Evolutionary conservation across 2,329 filamentous ascomycete species (phyloP), one percentile per base, ranked within the genome.

Genomic region (Pseudonectria buxi): DNA sequence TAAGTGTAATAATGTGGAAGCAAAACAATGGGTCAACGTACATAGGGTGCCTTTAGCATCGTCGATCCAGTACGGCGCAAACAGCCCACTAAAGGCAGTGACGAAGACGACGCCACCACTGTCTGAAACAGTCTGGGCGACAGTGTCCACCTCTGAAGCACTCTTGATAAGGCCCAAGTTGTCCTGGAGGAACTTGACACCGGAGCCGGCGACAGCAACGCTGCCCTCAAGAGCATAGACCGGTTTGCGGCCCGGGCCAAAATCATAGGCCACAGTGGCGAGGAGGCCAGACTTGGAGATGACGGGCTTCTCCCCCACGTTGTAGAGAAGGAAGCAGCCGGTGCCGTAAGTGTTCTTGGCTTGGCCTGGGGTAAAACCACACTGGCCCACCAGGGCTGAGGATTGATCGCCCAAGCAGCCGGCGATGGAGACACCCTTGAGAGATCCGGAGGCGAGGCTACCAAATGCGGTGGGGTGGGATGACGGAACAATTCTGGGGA

Each of bases 341-440:
- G 87, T 94, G 26, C 87, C 87, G 57, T 94, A 94, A 0, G 87
- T 94, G 62, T 92, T 94, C 70, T 94, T 94, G 29, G 86, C 88
- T 50, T 79, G 76, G 33, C 88, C 88, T 1, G 86, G 81, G 4
- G 71, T 74, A 64, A 94, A 94, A 11, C 84, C 87, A 56, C 84
- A 83, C 59, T 94, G 86, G 30, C 87, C 87, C 14, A 94, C 86
- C 33, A 94, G 67, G 12, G 87, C 87, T 35, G 86, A 82, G 27
- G 86, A 90, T 61, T 94, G 87, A 55, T 94, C 87, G 44, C 87
- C 87, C 12, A 94, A 65, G 56, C 86, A 92, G 50, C 87, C 87
- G n/a, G 83, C 79, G 46, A 94, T 90, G 28, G 68, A 76, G 16
- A 81, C 65, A 18, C 83, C 86, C 42, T 78, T 72, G 7, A 95